Base-by-base conservation (phyloP, 2,329 filamentous ascomycete genomes). In the Fusarium sp. region DNA sequence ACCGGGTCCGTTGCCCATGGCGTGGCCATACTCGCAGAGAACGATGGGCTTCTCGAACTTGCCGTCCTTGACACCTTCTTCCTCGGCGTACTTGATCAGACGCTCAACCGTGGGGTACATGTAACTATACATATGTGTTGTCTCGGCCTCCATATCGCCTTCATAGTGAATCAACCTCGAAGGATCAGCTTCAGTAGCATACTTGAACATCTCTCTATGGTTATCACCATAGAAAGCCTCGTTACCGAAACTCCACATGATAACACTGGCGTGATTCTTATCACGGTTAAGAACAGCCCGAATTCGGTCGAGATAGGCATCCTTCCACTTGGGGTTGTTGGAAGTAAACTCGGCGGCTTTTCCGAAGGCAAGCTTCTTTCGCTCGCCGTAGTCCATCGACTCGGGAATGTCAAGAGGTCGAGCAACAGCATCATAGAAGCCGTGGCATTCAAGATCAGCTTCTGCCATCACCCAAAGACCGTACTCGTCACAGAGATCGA, bases 1-100 rank as follows among this genome's bases (percentile, higher is more conserved):
- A 3, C 92, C 91, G 0, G 92, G 92, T 0, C 91, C 91, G 73
- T 93, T 93, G 9, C 92, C 92, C 91, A 93, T 93, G 3, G 92
- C 90, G 73, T 89, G 87, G 0, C 79, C 85, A 65, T 87, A 89
- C 69, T 90, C 87, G 74, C 86, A 88, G 6, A 88, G 83, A 3
- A 92, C 81, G 3, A 92, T 80, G 0, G 89, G 89, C 79, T 92
- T 89, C 6, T 84, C 80, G 20, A 81, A 87, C 17, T 78, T 80
- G 48, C 84, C 84, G 50, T 85, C 81, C 3, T 77, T 77, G 40
- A 85, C 82, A 3, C 83, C 84, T 23, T 83, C 82, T 6, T 82
- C 83, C 27, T 80, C 70, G 6, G 81, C 79, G 54, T 88, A 83
- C 17, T 81, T 78, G 42, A 85, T 79, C 18, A 91, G 83, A 1